phyloP scores from a whole-genome alignment of 306 rosid species.

The Parietaria judaica region DNA sequence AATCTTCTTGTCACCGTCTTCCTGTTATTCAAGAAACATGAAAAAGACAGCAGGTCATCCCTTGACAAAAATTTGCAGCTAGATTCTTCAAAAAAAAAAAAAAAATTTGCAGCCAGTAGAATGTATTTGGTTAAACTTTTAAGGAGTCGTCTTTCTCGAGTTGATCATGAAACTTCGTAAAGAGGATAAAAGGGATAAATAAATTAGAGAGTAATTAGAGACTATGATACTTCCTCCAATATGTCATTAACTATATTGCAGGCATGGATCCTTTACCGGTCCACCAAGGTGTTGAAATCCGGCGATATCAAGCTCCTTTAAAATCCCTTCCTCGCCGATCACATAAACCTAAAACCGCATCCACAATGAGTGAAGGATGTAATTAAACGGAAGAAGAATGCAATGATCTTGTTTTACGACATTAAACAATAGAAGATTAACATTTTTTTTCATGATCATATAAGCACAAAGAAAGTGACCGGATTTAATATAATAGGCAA shows the following conservation, averaged over 20 bases:
- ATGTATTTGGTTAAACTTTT: no score
- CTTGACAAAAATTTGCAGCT: no score
- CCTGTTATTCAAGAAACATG: slow-evolving; percentile 32
- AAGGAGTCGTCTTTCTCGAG: not conserved
- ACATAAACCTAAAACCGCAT: slow-evolving; percentile 67
- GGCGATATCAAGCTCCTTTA: slow-evolving; percentile 98
- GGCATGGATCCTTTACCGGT: slow-evolving; percentile 47
- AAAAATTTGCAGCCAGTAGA: no score
- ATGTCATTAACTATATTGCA: not conserved
- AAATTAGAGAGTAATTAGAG: not conserved
- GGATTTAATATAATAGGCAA: no score
- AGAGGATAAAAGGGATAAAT: not conserved
- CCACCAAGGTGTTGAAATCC: slow-evolving; percentile 95
- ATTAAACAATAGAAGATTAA: no score
- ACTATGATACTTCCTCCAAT: no score
- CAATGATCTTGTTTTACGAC: not conserved
- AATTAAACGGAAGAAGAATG: not conserved
- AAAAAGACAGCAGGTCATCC: not conserved
- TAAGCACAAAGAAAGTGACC: no score
- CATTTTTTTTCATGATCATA: no score
- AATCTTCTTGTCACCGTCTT: slow-evolving; percentile 85
- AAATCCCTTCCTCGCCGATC: slow-evolving; percentile 96
- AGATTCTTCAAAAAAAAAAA: no score
- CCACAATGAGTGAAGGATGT: slow-evolving; percentile 16
- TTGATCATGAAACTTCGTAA: not conserved